Evolutionary conservation across 352 stramenopile genomes (phyloP), one percentile per base, ranked within the genome.

Genomic region (Blastocystis sp.): DNA sequence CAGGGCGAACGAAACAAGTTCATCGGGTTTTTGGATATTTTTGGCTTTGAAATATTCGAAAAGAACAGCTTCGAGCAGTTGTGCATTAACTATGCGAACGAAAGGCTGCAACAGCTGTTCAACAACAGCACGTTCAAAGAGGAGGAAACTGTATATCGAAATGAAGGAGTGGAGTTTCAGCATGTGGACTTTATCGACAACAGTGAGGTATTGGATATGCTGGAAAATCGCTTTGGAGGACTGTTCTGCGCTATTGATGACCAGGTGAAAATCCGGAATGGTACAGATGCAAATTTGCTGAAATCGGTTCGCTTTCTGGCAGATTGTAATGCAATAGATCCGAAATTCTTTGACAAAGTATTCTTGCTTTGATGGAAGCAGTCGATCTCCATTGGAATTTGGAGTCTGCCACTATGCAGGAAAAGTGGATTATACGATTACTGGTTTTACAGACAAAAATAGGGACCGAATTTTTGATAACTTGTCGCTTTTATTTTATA

Each of bases 371-470:
- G 73, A 84, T 34, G 90, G 89, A 34, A 79, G 34, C 26, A 63
- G 34, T 47, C 47, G 34, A 20, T 61, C 63, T 23, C 39, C 59
- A 23, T 89, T 76, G 29, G 87, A 96, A 90, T 98, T 98, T 79
- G 96, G 96, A 76, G 93, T 98, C 75, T 95, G 96, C 62, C 96
- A 98, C 91, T 98, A 98, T 91, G 96, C 96, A 1, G 96, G 96
- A 20, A 90, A 94, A 1, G 96, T 98, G 61, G 95, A 93, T 13
- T 98, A 98, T 90, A 93, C 96, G 87, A 95, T 94, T 6, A 92
- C 94, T 3, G 95, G 95, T 23, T 98, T 98, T 91, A 95, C 98
- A 91, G 96, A 98, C 91, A 98, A 98, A 91, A 97, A 98, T 90
- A 94, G 95, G 64, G 95, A 98, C 89, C 96, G 93, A 8, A 91